Conservation (phyloP, 352 stramenopile species). For the Globisporangium lucens region DNA sequence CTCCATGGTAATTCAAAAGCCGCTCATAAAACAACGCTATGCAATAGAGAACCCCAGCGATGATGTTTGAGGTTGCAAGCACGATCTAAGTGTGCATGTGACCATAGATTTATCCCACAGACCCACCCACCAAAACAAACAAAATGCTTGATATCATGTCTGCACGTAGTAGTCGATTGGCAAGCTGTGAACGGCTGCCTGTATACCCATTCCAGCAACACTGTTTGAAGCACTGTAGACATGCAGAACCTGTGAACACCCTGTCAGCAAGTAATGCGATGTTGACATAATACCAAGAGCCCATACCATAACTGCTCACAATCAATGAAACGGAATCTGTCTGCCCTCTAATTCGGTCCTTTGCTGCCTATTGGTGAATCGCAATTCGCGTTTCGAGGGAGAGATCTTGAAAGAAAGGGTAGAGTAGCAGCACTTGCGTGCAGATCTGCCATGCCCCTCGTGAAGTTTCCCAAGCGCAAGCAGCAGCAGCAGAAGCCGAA, state of each 20-base stretch:
- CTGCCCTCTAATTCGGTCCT: too few relatives aligned
- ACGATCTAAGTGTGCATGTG: constrained; percentile 54
- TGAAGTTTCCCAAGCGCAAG: constrained; percentile 18
- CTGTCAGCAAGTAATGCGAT: too few relatives aligned
- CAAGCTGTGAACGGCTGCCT: too few relatives aligned
- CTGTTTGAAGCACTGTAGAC: too few relatives aligned
- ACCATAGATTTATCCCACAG: constrained; percentile 75
- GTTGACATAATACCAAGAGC: too few relatives aligned
- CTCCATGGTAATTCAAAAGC: constrained; percentile 34
- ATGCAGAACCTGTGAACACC: too few relatives aligned
- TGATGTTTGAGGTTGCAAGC: constrained; percentile 80
- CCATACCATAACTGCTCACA: too few relatives aligned
- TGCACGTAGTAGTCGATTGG: neutral
- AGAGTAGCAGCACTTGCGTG: neutral
- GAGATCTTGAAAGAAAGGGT: neutral
- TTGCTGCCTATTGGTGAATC: neutral
- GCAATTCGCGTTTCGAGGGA: neutral
- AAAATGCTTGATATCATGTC: neutral
- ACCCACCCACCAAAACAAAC: constrained; percentile 2
- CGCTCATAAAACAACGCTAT: constrained; percentile 45
- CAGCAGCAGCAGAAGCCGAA: constrained; percentile 23
- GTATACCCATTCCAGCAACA: too few relatives aligned
- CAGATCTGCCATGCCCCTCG: neutral
- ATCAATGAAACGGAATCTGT: too few relatives aligned
- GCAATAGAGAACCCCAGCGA: constrained; percentile 36